A percentile compares a stretch with the other conserved stretches of the same genome.
phyloP scores from a whole-genome alignment of 139 green algal species.

The Protoeuglena noctilucae region DNA sequence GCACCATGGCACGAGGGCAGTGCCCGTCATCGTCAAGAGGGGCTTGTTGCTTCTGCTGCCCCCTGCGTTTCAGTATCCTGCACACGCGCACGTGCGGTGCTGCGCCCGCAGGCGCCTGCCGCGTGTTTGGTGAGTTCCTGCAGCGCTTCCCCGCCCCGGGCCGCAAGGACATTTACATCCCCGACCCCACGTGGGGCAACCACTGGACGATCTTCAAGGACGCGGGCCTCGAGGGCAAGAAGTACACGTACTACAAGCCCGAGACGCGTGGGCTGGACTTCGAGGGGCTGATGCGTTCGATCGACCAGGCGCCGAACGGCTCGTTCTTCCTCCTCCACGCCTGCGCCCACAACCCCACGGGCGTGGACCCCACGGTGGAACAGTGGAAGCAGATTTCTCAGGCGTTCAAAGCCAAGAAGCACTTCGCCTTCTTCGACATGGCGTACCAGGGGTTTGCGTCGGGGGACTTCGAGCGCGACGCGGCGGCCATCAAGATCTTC shows the following conservation, averaged over 20 bases:
- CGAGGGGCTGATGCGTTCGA: conserved; percentile 58
- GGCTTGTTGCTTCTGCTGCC: background rate
- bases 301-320: conserved; percentile 41
- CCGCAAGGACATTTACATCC: conserved; percentile 32
- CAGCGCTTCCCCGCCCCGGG: conserved; percentile 15
- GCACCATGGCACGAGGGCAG: too few species aligned
- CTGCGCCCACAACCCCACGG: conserved; percentile 85
- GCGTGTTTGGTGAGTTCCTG: conserved; percentile 78
- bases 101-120: conserved; percentile 33
- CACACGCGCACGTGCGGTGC: too few species aligned
- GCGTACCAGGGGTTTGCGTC: conserved; percentile 86
- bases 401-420: conserved; percentile 44
- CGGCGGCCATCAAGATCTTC: conserved; percentile 55
- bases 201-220: conserved; percentile 64
- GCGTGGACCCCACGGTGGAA: conserved; percentile 71
- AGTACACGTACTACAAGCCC: conserved; percentile 70
- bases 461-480: conserved; percentile 65
- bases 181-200: conserved; percentile 53
- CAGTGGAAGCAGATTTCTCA: conserved; percentile 56
- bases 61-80: background rate
- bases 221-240: conserved; percentile 18
- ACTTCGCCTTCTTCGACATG: conserved; percentile 84
- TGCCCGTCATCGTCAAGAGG: too few species aligned
- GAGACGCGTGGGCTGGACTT: conserved; percentile 68
- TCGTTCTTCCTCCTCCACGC: conserved; percentile 75